Evolutionary conservation across 2,329 filamentous ascomycete species (phyloP).

Genomic region (Aspergillus viridinutans): DNA sequence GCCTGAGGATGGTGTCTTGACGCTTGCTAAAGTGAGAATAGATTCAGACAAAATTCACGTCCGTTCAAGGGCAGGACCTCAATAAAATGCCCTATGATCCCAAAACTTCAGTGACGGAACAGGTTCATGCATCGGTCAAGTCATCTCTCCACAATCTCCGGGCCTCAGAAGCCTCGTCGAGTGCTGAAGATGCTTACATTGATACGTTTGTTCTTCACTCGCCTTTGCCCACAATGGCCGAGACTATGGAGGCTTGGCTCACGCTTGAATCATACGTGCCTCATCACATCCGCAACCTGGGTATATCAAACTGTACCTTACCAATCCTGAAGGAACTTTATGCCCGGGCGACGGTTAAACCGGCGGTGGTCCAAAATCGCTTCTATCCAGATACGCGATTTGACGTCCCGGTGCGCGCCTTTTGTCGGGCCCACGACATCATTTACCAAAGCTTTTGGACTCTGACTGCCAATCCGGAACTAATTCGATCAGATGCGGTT

Average conservation of each 20-base stretch:
- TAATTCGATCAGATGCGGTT: slow-evolving; percentile 49
- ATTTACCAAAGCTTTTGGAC: slow-evolving; percentile 61
- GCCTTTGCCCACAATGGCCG: slow-evolving; percentile 46
- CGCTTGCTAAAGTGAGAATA: slow-evolving; percentile 24
- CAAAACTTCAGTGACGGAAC: slow-evolving; percentile 54
- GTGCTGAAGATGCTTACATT: slow-evolving; percentile 47
- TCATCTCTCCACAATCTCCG: slow-evolving; percentile 63
- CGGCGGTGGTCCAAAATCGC: slow-evolving; percentile 69
- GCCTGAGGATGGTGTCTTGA: neutral
- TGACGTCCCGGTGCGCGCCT: slow-evolving; percentile 57
- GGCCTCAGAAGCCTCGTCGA: slow-evolving; percentile 16
- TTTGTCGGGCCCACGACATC: slow-evolving; percentile 51
- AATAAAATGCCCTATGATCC: slow-evolving; percentile 61
- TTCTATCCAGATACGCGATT: slow-evolving; percentile 60
- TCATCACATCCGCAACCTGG: slow-evolving; percentile 59
- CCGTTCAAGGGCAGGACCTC: slow-evolving; percentile 58
- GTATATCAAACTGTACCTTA: slow-evolving; percentile 71
- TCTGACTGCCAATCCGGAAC: slow-evolving; percentile 53
- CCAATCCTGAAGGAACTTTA: slow-evolving; percentile 51
- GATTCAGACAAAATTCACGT: slow-evolving; percentile 82
- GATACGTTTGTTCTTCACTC: slow-evolving; percentile 59
- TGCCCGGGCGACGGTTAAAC: slow-evolving; percentile 46
- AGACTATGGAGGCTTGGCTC: slow-evolving; percentile 63
- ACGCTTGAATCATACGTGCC: slow-evolving; percentile 65
- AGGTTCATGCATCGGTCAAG: slow-evolving; percentile 63